These are phyloP conservation scores for Aspergillus aculeatinus DNA, from an alignment of 2,329 filamentous ascomycete genomes.

Conservation along the genomic window DNA sequence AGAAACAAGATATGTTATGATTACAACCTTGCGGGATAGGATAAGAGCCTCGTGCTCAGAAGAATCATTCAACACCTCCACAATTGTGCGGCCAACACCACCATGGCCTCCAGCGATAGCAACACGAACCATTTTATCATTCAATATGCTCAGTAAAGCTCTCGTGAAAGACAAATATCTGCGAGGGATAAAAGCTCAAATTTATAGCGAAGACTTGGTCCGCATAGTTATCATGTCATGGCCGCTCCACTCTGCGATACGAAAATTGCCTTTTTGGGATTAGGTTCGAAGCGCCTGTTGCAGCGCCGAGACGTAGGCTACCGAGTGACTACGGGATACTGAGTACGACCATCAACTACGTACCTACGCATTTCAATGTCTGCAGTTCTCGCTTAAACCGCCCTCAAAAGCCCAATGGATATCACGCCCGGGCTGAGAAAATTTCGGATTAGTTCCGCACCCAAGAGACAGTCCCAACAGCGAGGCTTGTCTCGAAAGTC, in stretches of 20 bases:
- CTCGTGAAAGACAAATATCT: not conserved
- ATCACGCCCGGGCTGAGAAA: too few species aligned
- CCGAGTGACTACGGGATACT: too few species aligned
- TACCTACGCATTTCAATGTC: too few species aligned
- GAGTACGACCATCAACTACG: too few species aligned
- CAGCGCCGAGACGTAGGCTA: too few species aligned
- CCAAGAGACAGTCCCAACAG: too few species aligned
- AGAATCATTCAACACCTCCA: constrained; percentile 5
- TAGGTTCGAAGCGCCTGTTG: too few species aligned
- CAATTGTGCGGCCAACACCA: constrained; percentile 7
- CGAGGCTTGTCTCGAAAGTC: too few species aligned
- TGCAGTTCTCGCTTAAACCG: too few species aligned
- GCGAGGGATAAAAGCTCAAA: not conserved
- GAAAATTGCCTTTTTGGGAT: too few species aligned
- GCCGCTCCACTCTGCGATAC: not conserved
- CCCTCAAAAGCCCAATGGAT: too few species aligned
- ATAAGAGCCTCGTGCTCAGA: constrained; percentile 4
- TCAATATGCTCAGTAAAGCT: not conserved
- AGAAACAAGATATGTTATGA: not conserved
- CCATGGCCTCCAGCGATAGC: constrained; percentile 13
- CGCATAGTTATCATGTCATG: not conserved
- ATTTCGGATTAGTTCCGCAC: too few species aligned
- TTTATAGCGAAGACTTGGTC: not conserved
- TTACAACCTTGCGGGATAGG: constrained; percentile 3
- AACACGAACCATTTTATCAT: constrained; percentile 11